phyloP scores from a whole-genome alignment of 805 yeast genomes.

The Starmerella asiatica region DNA sequence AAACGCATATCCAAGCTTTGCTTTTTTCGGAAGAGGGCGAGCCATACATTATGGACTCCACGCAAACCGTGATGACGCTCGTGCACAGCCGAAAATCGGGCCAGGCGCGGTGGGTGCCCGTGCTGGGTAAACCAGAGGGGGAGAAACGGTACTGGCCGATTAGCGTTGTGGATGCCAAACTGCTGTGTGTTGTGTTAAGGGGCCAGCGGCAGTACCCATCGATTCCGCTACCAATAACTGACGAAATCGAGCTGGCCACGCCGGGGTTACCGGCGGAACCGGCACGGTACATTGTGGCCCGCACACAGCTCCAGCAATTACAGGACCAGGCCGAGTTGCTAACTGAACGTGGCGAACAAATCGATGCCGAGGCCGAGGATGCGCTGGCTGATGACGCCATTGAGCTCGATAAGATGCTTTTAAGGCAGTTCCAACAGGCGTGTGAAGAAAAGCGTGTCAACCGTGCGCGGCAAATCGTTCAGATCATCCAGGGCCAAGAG shows the following conservation, averaged over 20 bases:
- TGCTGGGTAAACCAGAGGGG: conserved; percentile 46
- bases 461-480: conserved; percentile 58
- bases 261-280: conserved; percentile 37
- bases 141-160: conserved; percentile 74
- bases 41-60: conserved; percentile 75
- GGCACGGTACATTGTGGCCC: conserved; percentile 21
- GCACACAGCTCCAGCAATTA: conserved; percentile 18
- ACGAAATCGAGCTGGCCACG: conserved; percentile 56
- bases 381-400: conserved; percentile 41
- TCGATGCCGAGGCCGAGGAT: conserved; percentile 32
- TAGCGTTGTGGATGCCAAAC: conserved; percentile 50
- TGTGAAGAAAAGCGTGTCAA: conserved; percentile 52
- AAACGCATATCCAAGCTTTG: conserved; percentile 39
- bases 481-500: conserved; percentile 57
- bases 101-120: conserved; percentile 79
- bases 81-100: conserved; percentile 63
- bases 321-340: conserved; percentile 19
- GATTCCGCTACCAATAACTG: conserved; percentile 73
- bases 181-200: conserved; percentile 62
- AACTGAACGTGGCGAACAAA: conserved; percentile 13
- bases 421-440: conserved; percentile 59
- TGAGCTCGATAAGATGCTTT: conserved; percentile 59
- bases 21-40: conserved; percentile 83
- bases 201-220: conserved; percentile 53
- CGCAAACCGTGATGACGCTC: conserved; percentile 56